Percentiles rank a stretch among this genome's conserved stretches.
These are phyloP conservation scores for Syzygium oleosum DNA, from an alignment of 345 rosid species.

Conservation along the genomic window DNA sequence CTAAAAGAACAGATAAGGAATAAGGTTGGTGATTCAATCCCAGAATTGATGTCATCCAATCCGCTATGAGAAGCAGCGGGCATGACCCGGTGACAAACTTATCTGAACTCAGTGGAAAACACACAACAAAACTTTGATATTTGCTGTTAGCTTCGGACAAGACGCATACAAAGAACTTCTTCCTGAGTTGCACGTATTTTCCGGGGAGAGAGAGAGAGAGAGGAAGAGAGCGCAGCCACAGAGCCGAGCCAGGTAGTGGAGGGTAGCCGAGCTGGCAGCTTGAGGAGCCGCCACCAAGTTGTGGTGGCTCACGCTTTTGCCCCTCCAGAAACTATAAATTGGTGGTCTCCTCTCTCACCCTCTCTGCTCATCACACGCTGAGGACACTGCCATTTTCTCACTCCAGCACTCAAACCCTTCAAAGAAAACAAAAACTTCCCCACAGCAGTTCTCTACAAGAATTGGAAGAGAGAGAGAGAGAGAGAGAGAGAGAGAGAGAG, in stretches of 20 bases:
- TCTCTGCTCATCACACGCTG: neutral
- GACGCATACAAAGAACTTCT: neutral
- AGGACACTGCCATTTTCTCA: neutral
- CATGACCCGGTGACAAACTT: neutral
- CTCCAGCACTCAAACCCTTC: neutral
- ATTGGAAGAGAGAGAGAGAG: neutral
- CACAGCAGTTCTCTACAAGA: neutral
- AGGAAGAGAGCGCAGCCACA: neutral
- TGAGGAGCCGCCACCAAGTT: neutral
- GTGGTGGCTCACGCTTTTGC: neutral
- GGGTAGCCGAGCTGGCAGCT: neutral
- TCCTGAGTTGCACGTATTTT: neutral
- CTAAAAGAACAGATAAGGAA: neutral
- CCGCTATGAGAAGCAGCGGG: neutral
- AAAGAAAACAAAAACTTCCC: neutral
- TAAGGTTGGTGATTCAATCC: neutral
- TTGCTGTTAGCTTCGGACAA: neutral
- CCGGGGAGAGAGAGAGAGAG: neutral
- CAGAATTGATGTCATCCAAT: neutral
- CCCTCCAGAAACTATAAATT: neutral
- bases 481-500: neutral
- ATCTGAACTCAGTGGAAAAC: neutral
- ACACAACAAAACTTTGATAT: neutral
- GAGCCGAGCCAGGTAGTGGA: neutral
- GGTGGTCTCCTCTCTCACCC: neutral